phyloP scores from a whole-genome alignment of 208 protist species.

The Jaenimonas drosophilae region DNA sequence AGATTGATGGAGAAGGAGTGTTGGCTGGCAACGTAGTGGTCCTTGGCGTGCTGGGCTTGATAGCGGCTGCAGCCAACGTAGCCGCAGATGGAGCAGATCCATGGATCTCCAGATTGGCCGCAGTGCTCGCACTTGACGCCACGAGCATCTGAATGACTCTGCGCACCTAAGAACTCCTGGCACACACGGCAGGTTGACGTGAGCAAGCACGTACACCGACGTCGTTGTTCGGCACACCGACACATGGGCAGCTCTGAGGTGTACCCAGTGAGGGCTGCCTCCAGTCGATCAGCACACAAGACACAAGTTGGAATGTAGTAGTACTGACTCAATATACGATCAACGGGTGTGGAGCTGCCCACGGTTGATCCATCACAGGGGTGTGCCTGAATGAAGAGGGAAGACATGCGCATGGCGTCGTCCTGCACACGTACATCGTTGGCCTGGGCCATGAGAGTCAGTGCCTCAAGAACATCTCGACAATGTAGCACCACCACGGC shows the following conservation, averaged over 20 bases:
- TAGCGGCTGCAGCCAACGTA: conserved; percentile 91
- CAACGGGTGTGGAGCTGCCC: not conserved
- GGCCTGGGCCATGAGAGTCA: conserved; percentile 28
- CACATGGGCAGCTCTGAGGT: conserved; percentile 26
- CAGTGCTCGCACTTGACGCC: conserved; percentile 55
- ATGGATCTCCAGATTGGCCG: conserved; percentile 58
- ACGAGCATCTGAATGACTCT: not conserved
- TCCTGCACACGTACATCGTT: conserved; percentile 20
- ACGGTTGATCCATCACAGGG: conserved; percentile 10
- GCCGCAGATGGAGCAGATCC: conserved; percentile 88
- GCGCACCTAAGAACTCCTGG: conserved; percentile 20
- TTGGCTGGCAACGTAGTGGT: conserved; percentile 42
- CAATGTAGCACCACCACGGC: conserved; percentile 35
- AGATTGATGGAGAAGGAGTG: conserved; percentile 89
- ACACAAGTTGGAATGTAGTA: conserved; percentile 77
- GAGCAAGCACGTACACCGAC: conserved; percentile 34
- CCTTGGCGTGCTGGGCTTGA: conserved; percentile 81
- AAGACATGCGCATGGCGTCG: conserved; percentile 17
- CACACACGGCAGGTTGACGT: conserved; percentile 54
- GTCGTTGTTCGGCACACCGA: conserved; percentile 12
- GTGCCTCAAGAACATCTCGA: conserved; percentile 23
- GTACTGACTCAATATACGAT: conserved; percentile 12
- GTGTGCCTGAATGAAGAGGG: conserved; percentile 26
- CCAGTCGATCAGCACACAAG: conserved; percentile 66
- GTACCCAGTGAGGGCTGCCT: conserved; percentile 55